Evolutionary conservation across 148 eudicot genomes (phyloP).

Genomic region (Vaccinium darrowii): DNA sequence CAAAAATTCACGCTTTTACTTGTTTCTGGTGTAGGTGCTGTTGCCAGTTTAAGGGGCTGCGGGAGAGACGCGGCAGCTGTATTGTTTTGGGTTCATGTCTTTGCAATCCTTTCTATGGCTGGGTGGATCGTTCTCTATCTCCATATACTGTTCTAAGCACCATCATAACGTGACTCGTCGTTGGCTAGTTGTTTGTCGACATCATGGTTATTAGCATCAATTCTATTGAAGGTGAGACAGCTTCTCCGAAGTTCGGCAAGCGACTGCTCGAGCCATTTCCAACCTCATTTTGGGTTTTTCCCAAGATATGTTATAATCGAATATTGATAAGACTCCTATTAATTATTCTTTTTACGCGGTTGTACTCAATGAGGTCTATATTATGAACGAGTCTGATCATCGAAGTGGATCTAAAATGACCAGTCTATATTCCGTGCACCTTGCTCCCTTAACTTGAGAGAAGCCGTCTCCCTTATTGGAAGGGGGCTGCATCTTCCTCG

Average conservation of each 20-base stretch:
- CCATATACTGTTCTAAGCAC: conserved; percentile 60
- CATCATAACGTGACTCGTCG: background rate
- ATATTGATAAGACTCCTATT: background rate
- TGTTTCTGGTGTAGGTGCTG: conserved; percentile 64
- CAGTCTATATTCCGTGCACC: too few relatives aligned
- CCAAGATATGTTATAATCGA: background rate
- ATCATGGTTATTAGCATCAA: background rate
- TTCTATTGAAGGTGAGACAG: background rate
- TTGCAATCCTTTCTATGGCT: conserved; percentile 89
- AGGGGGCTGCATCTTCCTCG: background rate
- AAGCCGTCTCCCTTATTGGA: too few relatives aligned
- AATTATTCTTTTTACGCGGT: background rate
- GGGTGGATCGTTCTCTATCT: conserved; percentile 86
- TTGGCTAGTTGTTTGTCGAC: background rate
- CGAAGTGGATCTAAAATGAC: background rate
- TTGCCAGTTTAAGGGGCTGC: conserved; percentile 90
- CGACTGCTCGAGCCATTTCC: background rate
- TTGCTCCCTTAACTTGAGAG: too few relatives aligned
- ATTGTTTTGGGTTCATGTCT: conserved; percentile 97
- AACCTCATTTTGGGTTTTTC: background rate
- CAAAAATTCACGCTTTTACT: background rate
- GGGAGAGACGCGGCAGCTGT: conserved; percentile 93
- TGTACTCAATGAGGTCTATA: background rate
- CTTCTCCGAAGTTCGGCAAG: background rate
- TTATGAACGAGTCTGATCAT: background rate